Evolutionary conservation across 140 eudicot genomes (phyloP), one percentile per base, ranked within the genome.

Genomic region (Erigeron philadelphicus): DNA sequence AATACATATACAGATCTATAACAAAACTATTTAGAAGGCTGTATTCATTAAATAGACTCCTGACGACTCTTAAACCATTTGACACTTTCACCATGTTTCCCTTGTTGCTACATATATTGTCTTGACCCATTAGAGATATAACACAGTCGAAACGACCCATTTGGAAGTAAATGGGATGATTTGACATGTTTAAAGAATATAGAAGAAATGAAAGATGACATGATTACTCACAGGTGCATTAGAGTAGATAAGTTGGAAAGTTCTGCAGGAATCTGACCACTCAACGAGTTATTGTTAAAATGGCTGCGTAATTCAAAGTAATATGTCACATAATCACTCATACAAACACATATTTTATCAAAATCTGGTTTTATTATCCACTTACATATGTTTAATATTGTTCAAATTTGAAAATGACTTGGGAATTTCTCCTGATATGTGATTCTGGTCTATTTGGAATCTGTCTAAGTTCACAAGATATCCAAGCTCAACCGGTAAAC

Each of bases 401-500:
- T 44, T 71, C 84, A 92, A 66, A 53, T 88, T 84, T 59, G 96
- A 84, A 84, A 82, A 86, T 13, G 96, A 84, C 61, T 65, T 78
- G 13, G 98, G 96, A 53, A 92, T 77, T 25, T 78, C 57, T 66
- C 98, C 96, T 12, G 96, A 92, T 82, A 92, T 64, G 62, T 86
- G 72, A 60, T 92, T 92, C 76, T 86, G 64, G 35, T 92, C 98
- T 60, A 92, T 71, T 76, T 92, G 98, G 66, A 92, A 81, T 73
- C 90, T 84, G 43, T 72, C 57, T 67, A 88, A 66, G 58, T 86
- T 78, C 46, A 74, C 54, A 42, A 88, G 95, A 71, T 82, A 70
- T 45, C 98, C 98, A 25, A 92, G 92, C 72, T 92, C 98, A 47
- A 57, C 84, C 18, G 98, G 95, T 71, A 92, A 75, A 63, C 83